Percentiles rank a stretch among this genome's conserved stretches.
These are phyloP conservation scores for Calonectria leucothoes DNA, from an alignment of 2,329 filamentous ascomycete species.

Conservation along the genomic window DNA sequence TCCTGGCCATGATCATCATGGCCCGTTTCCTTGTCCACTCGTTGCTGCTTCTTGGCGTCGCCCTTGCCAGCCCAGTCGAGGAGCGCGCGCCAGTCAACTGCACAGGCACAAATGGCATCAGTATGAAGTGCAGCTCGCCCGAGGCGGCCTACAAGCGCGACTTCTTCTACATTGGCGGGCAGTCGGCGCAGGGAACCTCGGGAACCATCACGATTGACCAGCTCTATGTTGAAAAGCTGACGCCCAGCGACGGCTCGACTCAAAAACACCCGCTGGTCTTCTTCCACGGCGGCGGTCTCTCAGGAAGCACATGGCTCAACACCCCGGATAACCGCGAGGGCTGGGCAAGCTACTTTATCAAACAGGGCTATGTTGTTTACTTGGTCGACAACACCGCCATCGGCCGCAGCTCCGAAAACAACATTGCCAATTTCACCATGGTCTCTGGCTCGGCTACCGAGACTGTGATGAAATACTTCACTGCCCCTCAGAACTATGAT, in stretches of 20 bases:
- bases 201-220: constrained; percentile 33
- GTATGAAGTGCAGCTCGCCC: constrained; percentile 22
- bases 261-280: constrained; percentile 32
- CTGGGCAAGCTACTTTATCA: constrained; percentile 33
- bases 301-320: constrained; percentile 34
- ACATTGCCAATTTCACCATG: constrained; percentile 14
- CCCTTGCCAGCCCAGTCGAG: constrained; percentile 10
- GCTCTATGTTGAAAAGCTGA: constrained; percentile 34
- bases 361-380: constrained; percentile 28
- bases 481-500: constrained; percentile 22
- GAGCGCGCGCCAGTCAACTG: constrained; percentile 7
- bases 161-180: constrained; percentile 33
- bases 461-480: constrained; percentile 29
- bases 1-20: constrained; percentile 8
- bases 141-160: constrained; percentile 28
- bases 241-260: not conserved
- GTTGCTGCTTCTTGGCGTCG: constrained; percentile 17
- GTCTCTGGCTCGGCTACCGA: constrained; percentile 21
- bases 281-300: constrained; percentile 33
- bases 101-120: constrained; percentile 25
- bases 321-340: constrained; percentile 29
- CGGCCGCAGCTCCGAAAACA: constrained; percentile 24
- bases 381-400: constrained; percentile 24
- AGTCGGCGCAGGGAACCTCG: constrained; percentile 4
- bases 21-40: constrained; percentile 23